Percentiles rank a stretch among this genome's conserved stretches.
phyloP scores from a whole-genome alignment of 108 stramenopile species.

The Nitzschia inconspicua region DNA sequence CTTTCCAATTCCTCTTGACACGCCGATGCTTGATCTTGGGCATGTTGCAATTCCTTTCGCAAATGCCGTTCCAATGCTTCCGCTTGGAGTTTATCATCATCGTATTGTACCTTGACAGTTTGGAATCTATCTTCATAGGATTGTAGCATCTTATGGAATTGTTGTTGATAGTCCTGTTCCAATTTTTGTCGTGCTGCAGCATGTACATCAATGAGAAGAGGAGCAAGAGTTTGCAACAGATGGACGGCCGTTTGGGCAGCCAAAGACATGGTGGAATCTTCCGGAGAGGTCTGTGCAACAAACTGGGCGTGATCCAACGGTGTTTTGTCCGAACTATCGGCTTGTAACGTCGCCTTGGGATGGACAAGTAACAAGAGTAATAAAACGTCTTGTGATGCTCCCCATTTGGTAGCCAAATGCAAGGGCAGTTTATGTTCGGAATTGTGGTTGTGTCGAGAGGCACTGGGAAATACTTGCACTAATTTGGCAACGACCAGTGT shows the following conservation, averaged over 20 bases:
- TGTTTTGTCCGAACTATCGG: slow-evolving; percentile 1
- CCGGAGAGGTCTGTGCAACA: not conserved
- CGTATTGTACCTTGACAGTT: slow-evolving; percentile 7
- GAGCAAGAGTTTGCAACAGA: too few relatives aligned
- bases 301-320: slow-evolving; percentile 11
- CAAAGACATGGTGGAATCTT: not conserved
- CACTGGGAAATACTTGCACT: slow-evolving; percentile 7
- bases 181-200: slow-evolving; percentile 9
- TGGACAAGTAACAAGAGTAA: slow-evolving; percentile 1
- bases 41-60: slow-evolving; percentile 14
- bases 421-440: slow-evolving; percentile 5
- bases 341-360: slow-evolving; percentile 11
- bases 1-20: too few relatives aligned
- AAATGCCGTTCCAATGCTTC: slow-evolving; percentile 9
- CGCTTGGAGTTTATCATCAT: slow-evolving; percentile 11
- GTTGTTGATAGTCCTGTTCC: slow-evolving; percentile 1
- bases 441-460: slow-evolving; percentile 9
- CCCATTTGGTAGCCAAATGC: slow-evolving; percentile 12
- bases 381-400: slow-evolving; percentile 4
- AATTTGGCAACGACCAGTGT: slow-evolving; percentile 3
- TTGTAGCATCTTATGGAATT: slow-evolving; percentile 8
- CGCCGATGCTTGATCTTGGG: too few relatives aligned
- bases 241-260: too few relatives aligned
- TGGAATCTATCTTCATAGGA: slow-evolving; percentile 16
- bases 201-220: slow-evolving; percentile 2